Conservation (phyloP, 1,284 basidiomycete species). For the Cryptococcus depauperatus region DNA sequence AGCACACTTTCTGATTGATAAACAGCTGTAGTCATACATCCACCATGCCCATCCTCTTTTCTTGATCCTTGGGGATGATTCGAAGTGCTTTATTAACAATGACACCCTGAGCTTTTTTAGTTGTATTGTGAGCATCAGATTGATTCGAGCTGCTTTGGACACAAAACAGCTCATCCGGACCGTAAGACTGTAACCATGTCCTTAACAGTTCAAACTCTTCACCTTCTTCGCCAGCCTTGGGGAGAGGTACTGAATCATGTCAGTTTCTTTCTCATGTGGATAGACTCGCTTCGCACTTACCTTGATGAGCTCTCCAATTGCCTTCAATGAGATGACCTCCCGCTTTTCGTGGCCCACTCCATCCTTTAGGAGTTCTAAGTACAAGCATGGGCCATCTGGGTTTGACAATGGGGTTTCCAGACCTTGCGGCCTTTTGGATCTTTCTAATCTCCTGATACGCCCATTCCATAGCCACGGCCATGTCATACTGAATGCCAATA, state of each 20-base stretch:
- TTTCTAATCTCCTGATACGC: slow-evolving; percentile 62
- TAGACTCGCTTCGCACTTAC: too few species aligned
- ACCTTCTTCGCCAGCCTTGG: slow-evolving; percentile 56
- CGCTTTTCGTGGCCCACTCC: slow-evolving; percentile 58
- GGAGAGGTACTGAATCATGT: slow-evolving; percentile 59
- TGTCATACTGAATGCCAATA: slow-evolving; percentile 46
- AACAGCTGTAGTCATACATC: slow-evolving; percentile 14
- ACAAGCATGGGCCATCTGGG: slow-evolving; percentile 80
- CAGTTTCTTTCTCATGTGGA: slow-evolving; percentile 45
- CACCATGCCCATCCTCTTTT: slow-evolving; percentile 36
- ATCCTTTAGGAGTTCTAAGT: slow-evolving; percentile 74
- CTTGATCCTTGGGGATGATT: slow-evolving; percentile 36
- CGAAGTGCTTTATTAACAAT: slow-evolving; percentile 32
- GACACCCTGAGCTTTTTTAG: slow-evolving; percentile 23
- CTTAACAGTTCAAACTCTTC: slow-evolving; percentile 59
- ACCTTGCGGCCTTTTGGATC: slow-evolving; percentile 69
- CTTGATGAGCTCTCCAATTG: slow-evolving; percentile 50
- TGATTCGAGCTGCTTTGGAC: slow-evolving; percentile 42
- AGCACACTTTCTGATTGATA: background rate
- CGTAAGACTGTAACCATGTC: slow-evolving; percentile 63
- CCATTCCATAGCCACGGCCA: slow-evolving; percentile 76
- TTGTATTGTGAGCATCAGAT: slow-evolving; percentile 19
- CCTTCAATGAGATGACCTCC: slow-evolving; percentile 67
- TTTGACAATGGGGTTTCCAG: slow-evolving; percentile 65
- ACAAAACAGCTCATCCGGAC: slow-evolving; percentile 56